phyloP scores from a whole-genome alignment of 495 filamentous ascomycete species.

The Emericellopsis terricola region DNA sequence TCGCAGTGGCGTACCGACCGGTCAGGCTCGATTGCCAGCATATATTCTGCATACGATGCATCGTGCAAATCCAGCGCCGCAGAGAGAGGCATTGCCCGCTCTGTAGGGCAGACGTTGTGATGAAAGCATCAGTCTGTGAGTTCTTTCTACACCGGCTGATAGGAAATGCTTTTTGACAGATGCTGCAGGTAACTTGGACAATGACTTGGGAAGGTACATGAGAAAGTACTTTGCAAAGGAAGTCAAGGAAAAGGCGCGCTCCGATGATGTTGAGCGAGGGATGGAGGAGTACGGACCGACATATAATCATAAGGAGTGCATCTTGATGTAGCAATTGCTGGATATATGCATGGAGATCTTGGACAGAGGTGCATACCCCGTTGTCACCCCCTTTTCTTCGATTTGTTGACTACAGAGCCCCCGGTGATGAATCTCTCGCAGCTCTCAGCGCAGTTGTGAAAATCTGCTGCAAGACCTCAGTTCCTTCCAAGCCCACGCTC shows the following conservation, averaged over 20 bases:
- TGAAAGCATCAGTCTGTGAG: conserved; percentile 38
- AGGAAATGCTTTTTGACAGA: neutral
- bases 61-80: conserved; percentile 48
- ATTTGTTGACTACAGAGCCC: too few relatives aligned
- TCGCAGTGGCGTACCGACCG: conserved; percentile 45
- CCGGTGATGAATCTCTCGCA: too few relatives aligned
- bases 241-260: conserved; percentile 40
- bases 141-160: too few relatives aligned
- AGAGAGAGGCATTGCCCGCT: conserved; percentile 43
- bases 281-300: conserved; percentile 33
- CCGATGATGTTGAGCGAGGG: conserved; percentile 34
- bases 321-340: conserved; percentile 26
- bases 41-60: conserved; percentile 54
- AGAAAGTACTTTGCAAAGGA: conserved; percentile 55
- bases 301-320: conserved; percentile 20
- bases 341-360: conserved; percentile 10
- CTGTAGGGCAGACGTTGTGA: conserved; percentile 41
- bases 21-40: conserved; percentile 46
- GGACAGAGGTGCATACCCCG: too few relatives aligned
- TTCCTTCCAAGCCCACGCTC: conserved; percentile 80
- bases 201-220: conserved; percentile 37
- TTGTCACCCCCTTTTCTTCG: too few relatives aligned
- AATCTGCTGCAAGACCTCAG: conserved; percentile 33
- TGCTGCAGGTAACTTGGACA: conserved; percentile 38
- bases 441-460: conserved; percentile 31